Evolutionary conservation across 352 stramenopile genomes (phyloP), one percentile per base, ranked within the genome.

Genomic region (Pythium scleroteichum): DNA sequence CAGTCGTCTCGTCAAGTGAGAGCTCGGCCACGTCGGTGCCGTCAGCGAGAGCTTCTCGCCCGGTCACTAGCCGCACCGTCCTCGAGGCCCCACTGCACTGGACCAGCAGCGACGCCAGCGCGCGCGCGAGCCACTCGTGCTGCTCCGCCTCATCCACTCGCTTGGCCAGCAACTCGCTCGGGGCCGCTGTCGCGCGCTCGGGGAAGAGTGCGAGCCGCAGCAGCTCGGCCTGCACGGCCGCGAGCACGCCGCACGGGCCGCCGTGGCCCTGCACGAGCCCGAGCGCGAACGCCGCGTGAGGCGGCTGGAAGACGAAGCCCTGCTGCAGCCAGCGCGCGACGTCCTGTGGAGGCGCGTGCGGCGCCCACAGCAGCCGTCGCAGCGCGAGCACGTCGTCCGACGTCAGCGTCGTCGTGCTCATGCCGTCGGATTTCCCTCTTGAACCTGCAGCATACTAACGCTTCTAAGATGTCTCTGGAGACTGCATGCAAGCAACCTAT

Each of bases 171-270:
- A 41, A 54, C 32, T 39, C 47, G 48, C 50, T 46, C 35, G 20
- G 14, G 19, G 59, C 19, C 20, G 32, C 14, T 8, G 19, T 22
- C 32, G 32, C 20, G n/a, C 52, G 50, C 19, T 71, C 47, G 14
- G 64, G 58, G 56, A 90, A 86, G 23, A 93, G 58, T 40, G 82
- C 72, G n/a, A 74, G 44, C 20, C 75, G 71, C 59, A 92, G 45
- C 33, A 96, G 49, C 57, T 90, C 79, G 26, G 80, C 85, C 52
- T 95, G 85, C 24, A 95, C 82, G 1, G 76, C 78, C 4, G 87
- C 87, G 41, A 96, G 65, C 6, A 96, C 82, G 52, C 87, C 87
- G 54, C 87, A 95, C 6, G 87, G 87, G 1, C 87, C 87, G 44
- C 85, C 87, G 32, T 92, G 78, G 29, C 67, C 66, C 67, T 95